phyloP scores from a whole-genome alignment of 2,329 filamentous ascomycete species.

The Penicillium sp. region DNA sequence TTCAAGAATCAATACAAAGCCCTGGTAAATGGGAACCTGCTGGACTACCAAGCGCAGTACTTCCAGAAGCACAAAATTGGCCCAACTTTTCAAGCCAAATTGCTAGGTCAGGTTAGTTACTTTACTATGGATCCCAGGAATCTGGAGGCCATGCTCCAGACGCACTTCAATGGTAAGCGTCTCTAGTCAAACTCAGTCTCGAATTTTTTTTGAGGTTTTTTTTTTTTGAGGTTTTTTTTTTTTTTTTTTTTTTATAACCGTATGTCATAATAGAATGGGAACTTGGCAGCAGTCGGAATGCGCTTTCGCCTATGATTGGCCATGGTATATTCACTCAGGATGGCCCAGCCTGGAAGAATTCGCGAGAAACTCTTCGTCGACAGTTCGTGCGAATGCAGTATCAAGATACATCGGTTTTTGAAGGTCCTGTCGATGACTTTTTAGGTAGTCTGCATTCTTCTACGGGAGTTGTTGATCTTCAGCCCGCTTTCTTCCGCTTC shows the following conservation, averaged over 20 bases:
- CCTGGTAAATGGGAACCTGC: no score
- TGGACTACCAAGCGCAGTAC: no score
- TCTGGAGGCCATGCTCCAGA: constrained; percentile 18
- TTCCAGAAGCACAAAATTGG: no score
- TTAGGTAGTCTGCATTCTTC: no score
- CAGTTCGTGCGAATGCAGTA: constrained; percentile 26
- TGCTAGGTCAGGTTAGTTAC: no score
- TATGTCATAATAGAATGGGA: background rate
- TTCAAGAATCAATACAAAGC: no score
- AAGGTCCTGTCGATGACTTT: constrained; percentile 16
- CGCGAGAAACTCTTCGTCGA: constrained; percentile 34
- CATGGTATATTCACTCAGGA: constrained; percentile 22
- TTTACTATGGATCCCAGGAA: constrained; percentile 21
- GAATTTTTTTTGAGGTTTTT: no score
- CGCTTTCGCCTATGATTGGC: constrained; percentile 26
- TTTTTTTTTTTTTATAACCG: no score
- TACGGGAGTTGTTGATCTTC: constrained; percentile 61
- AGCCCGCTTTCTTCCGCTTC: constrained; percentile 76
- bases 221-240: no score
- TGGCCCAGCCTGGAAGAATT: constrained; percentile 27
- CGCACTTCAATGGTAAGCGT: background rate
- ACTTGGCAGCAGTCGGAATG: constrained; percentile 32
- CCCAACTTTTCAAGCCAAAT: no score
- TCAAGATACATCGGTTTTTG: background rate
- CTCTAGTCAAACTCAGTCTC: no score